Base-by-base conservation (phyloP, 495 filamentous ascomycete genomes). In the Xylaria nigripes region DNA sequence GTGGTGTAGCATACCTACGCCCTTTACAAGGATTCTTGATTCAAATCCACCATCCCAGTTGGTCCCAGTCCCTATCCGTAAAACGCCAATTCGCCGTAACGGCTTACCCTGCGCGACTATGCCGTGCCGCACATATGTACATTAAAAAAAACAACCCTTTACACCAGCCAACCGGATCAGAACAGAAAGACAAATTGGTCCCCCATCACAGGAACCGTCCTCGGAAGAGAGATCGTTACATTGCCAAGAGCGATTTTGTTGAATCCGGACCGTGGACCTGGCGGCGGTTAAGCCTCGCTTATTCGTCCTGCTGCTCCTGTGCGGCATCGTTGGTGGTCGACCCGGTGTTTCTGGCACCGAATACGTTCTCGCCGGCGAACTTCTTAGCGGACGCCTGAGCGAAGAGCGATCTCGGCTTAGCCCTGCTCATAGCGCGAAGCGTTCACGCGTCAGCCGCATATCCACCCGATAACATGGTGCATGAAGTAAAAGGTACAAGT, bases 321-420 rank as follows among this genome's bases (percentile, higher is more conserved):
- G 12, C 13, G 43, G 5, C 18, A 5, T 18, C 6, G 12, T 48
- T 21, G n/a, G 52, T 25, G 18, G 34, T 42, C 15, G 52, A 49
- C 40, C 32, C 46, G 27, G 53, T 53, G 29, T 27, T 51, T 50
- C 61, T 64, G 30, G 54, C 49, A 34, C 66, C 67, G 53, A 63
- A 54, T 55, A 60, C 58, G 45, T 58, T 59, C 58, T 61, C 60
- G 52, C 67, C 66, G 36, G 68, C 68, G 59, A 79, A 62, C 63
- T 75, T 80, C 76, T 81, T 82, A 60, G 70, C 67, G 13, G 77
- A 79, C 27, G 78, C 73, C 58, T 80, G 80, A 51, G 81, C 80
- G 66, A 85, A 85, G 54, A 85, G 75, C 0, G 81, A 84, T 63
- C 79, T 79, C 12, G 81, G 81, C 67, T 84, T 84, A 54, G 69